Conservation (phyloP, 2,329 filamentous ascomycete species). For the Aspergillus luchuensis region DNA sequence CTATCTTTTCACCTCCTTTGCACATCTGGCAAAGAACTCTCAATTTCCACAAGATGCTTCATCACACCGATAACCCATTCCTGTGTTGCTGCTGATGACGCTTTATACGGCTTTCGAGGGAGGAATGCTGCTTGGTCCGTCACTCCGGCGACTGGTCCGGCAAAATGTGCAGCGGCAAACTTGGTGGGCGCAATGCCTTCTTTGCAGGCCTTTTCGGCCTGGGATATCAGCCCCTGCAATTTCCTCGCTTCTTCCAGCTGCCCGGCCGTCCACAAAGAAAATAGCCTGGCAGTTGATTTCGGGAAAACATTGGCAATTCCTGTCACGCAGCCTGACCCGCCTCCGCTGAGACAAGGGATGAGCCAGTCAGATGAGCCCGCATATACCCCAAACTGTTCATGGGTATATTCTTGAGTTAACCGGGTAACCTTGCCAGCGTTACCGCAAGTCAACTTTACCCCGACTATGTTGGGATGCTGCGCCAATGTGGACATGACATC, state of each 20-base stretch:
- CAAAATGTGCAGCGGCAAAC: constrained; percentile 49
- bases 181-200: constrained; percentile 53
- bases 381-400: constrained; percentile 47
- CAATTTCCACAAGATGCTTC: constrained; percentile 22
- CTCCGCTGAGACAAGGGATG: constrained; percentile 43
- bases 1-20: too few relatives aligned
- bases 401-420: constrained; percentile 39
- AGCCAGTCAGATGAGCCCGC: constrained; percentile 51
- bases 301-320: constrained; percentile 54
- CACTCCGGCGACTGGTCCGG: constrained; percentile 45
- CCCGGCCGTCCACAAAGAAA: constrained; percentile 45
- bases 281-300: constrained; percentile 44
- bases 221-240: constrained; percentile 49
- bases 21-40: constrained; percentile 18
- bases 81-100: constrained; percentile 41
- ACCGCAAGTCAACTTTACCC: constrained; percentile 73
- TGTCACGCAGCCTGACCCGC: constrained; percentile 49
- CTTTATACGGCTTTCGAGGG: constrained; percentile 49
- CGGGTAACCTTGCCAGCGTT: constrained; percentile 71
- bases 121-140: constrained; percentile 39
- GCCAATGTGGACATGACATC: constrained; percentile 63
- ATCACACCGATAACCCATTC: constrained; percentile 50
- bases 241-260: constrained; percentile 41
- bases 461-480: constrained; percentile 66
- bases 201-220: constrained; percentile 56